These are phyloP conservation scores for Sphaerosporella brunnea DNA, from an alignment of 495 filamentous ascomycete genomes.

Conservation along the genomic window DNA sequence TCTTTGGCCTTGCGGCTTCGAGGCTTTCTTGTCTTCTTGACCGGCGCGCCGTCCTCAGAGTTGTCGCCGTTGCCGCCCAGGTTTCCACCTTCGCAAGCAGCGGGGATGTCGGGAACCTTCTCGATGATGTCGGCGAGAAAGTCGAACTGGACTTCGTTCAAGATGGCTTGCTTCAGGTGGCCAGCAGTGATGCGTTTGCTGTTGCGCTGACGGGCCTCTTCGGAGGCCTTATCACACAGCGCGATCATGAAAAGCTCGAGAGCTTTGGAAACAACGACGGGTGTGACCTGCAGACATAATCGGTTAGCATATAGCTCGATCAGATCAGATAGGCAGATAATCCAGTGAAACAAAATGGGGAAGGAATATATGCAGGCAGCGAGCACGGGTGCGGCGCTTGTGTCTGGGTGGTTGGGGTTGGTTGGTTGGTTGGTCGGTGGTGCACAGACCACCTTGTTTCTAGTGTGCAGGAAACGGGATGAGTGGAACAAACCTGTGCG, in stretches of 20 bases:
- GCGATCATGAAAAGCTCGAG: constrained; percentile 95
- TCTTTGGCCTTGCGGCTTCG: constrained; percentile 16
- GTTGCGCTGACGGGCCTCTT: constrained; percentile 59
- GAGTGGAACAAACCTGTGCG: constrained; percentile 65
- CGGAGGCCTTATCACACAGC: constrained; percentile 69
- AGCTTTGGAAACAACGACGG: constrained; percentile 42
- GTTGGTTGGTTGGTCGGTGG: neutral
- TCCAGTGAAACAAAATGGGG: no score
- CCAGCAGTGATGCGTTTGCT: constrained; percentile 77
- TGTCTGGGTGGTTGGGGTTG: neutral
- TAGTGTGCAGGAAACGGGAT: no score
- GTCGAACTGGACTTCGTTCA: constrained; percentile 74
- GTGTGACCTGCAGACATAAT: constrained; percentile 28
- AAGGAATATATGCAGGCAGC: no score
- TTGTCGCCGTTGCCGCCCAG: constrained; percentile 11
- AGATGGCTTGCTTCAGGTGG: constrained; percentile 79
- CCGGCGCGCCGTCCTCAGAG: constrained; percentile 11
- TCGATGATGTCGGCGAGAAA: constrained; percentile 82
- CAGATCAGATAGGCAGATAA: constrained; percentile 14
- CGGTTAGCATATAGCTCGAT: neutral
- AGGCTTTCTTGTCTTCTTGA: constrained; percentile 21
- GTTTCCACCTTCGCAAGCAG: constrained; percentile 6
- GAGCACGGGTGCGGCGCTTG: no score
- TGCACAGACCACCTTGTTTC: no score
- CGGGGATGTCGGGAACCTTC: constrained; percentile 58